Evolutionary conservation across 2,329 filamentous ascomycete genomes (phyloP).

Genomic region (Botrytis fragariae): DNA sequence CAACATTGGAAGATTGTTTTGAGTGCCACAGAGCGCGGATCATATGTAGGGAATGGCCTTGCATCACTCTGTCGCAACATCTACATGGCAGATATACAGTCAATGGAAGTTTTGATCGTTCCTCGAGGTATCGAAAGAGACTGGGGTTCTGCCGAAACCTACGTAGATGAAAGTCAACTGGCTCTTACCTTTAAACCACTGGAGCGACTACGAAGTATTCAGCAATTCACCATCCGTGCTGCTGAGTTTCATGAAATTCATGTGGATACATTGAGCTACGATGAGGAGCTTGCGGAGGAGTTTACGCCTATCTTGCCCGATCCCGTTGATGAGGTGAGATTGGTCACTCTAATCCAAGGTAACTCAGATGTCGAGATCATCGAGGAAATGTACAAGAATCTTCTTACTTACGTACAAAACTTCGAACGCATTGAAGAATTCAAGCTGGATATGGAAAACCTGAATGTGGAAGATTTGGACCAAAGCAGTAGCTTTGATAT

Average conservation of each 20-base stretch:
- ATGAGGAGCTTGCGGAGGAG: background rate
- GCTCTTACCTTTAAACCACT: background rate
- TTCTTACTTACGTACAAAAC: background rate
- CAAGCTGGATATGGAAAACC: too few species aligned
- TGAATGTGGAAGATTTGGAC: too few species aligned
- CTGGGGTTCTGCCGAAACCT: background rate
- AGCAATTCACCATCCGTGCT: background rate
- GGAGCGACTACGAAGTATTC: background rate
- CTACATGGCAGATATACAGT: background rate
- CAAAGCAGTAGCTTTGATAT: background rate
- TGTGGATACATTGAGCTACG: rapidly evolving
- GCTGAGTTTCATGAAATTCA: background rate
- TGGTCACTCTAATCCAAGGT: background rate
- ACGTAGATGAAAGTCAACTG: background rate
- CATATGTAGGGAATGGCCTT: background rate
- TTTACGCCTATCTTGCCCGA: background rate
- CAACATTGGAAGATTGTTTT: background rate
- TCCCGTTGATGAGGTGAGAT: background rate
- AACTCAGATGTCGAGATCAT: background rate
- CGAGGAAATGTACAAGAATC: background rate
- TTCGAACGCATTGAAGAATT: background rate
- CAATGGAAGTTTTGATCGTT: background rate
- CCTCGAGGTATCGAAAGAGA: background rate
- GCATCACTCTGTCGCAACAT: background rate
- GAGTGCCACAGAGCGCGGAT: background rate